These are phyloP conservation scores for Aristolochia fimbriata DNA, from an alignment of 164 flowering plant species.

Conservation along the genomic window DNA sequence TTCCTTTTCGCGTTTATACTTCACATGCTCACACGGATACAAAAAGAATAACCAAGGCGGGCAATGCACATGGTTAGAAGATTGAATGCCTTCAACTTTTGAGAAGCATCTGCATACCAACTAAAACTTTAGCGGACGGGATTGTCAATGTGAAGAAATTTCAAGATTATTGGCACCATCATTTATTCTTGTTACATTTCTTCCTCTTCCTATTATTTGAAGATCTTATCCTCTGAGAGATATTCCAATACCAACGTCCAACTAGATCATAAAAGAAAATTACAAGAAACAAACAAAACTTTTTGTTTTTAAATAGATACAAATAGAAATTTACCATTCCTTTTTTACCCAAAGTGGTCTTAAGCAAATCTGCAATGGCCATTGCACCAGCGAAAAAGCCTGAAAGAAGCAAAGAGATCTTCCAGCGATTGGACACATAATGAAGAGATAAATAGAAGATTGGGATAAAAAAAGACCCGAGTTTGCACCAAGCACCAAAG, in stretches of 20 bases:
- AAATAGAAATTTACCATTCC: conserved; percentile 66
- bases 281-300: too few relatives aligned
- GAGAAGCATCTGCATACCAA: conserved; percentile 90
- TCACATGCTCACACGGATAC: too few relatives aligned
- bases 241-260: not conserved
- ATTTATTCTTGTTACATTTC: conserved; percentile 77
- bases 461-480: conserved; percentile 14
- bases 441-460: too few relatives aligned
- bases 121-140: conserved; percentile 96
- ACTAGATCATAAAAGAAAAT: not conserved
- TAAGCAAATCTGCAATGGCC: conserved; percentile 95
- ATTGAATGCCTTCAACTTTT: too few relatives aligned
- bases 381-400: conserved; percentile 89
- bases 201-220: conserved; percentile 86
- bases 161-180: conserved; percentile 96
- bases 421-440: too few relatives aligned
- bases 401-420: too few relatives aligned
- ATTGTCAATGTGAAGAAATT: too few relatives aligned
- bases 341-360: conserved; percentile 92
- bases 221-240: conserved; percentile 59
- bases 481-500: not conserved
- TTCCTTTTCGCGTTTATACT: too few relatives aligned
- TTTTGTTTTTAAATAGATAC: not conserved
- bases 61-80: too few relatives aligned
- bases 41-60: too few relatives aligned